Evolutionary conservation across 2,329 filamentous ascomycete genomes (phyloP).

Genomic region (Bipolaris cookei): DNA sequence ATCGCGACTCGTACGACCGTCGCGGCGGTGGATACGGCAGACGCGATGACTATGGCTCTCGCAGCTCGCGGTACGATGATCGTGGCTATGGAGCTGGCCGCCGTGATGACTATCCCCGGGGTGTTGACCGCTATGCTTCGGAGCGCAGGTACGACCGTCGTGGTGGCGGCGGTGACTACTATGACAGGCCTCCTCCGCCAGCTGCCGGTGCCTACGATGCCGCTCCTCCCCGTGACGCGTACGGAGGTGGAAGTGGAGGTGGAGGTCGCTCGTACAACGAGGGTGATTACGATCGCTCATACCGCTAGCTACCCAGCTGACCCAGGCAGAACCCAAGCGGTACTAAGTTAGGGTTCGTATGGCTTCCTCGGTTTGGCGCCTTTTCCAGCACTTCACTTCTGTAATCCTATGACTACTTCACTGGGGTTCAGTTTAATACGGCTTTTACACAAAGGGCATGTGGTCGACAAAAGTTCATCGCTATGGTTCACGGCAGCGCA

Average conservation of each 20-base stretch:
- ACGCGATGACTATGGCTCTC: slow-evolving; percentile 57
- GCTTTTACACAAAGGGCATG: slow-evolving; percentile 46
- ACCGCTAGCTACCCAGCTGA: slow-evolving; percentile 44
- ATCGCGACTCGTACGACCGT: slow-evolving; percentile 55
- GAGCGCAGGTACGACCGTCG: slow-evolving; percentile 59
- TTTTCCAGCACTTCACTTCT: slow-evolving; percentile 40
- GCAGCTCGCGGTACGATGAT: slow-evolving; percentile 48
- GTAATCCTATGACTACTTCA: slow-evolving; percentile 46
- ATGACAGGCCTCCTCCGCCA: slow-evolving; percentile 60
- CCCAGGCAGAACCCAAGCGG: slow-evolving; percentile 46
- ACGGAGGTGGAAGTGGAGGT: slow-evolving; percentile 42
- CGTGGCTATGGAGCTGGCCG: slow-evolving; percentile 64
- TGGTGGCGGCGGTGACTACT: slow-evolving; percentile 61
- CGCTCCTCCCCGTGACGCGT: slow-evolving; percentile 48
- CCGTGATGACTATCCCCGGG: slow-evolving; percentile 48
- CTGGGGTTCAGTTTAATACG: slow-evolving; percentile 49
- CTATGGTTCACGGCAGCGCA: slow-evolving; percentile 45
- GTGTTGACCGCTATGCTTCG: slow-evolving; percentile 65
- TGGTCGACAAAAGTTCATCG: slow-evolving; percentile 51
- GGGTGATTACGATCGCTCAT: slow-evolving; percentile 56
- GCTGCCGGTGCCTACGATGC: slow-evolving; percentile 44
- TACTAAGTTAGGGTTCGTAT: slow-evolving; percentile 42
- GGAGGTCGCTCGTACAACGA: slow-evolving; percentile 52
- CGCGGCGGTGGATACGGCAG: slow-evolving; percentile 54
- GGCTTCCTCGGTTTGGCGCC: slow-evolving; percentile 35